These are phyloP conservation scores for Aphanomyces euteiches DNA, from an alignment of 352 stramenopile species.

Conservation along the genomic window DNA sequence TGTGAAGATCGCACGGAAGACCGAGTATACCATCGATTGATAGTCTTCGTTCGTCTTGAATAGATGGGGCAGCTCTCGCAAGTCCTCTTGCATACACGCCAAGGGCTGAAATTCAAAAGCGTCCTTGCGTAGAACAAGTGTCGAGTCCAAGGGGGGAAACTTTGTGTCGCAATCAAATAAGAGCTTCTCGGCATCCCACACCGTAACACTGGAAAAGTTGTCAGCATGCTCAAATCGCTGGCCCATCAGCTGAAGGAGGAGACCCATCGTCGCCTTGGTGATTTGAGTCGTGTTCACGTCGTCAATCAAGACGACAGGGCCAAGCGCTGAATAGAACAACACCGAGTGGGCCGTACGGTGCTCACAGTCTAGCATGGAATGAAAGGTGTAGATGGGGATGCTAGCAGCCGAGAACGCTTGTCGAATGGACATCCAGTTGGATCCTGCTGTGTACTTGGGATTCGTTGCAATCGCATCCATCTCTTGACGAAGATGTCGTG, in stretches of 20 bases:
- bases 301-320: slow-evolving; percentile 13
- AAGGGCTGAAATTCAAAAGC: slow-evolving; percentile 14
- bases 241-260: slow-evolving; percentile 25
- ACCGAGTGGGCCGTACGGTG: not conserved
- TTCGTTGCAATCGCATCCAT: slow-evolving; percentile 12
- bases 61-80: not conserved
- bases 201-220: slow-evolving; percentile 16
- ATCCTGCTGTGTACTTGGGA: slow-evolving; percentile 12
- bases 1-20: slow-evolving; percentile 13
- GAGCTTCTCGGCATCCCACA: not conserved
- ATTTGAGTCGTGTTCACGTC: slow-evolving; percentile 5
- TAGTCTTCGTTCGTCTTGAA: slow-evolving; percentile 11
- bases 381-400: slow-evolving; percentile 24
- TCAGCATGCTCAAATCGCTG: slow-evolving; percentile 11
- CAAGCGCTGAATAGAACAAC: slow-evolving; percentile 18
- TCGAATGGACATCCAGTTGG: slow-evolving; percentile 25
- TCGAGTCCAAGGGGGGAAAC: not conserved
- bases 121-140: not conserved
- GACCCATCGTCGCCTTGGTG: slow-evolving; percentile 25
- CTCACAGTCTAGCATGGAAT: not conserved
- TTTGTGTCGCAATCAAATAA: not conserved
- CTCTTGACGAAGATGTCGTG: not conserved
- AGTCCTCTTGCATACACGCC: slow-evolving; percentile 2
- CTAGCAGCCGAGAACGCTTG: not conserved
- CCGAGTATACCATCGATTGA: slow-evolving; percentile 5